These are phyloP conservation scores for Penicillium brasilianum DNA, from an alignment of 2,329 filamentous ascomycete species.

Conservation along the genomic window DNA sequence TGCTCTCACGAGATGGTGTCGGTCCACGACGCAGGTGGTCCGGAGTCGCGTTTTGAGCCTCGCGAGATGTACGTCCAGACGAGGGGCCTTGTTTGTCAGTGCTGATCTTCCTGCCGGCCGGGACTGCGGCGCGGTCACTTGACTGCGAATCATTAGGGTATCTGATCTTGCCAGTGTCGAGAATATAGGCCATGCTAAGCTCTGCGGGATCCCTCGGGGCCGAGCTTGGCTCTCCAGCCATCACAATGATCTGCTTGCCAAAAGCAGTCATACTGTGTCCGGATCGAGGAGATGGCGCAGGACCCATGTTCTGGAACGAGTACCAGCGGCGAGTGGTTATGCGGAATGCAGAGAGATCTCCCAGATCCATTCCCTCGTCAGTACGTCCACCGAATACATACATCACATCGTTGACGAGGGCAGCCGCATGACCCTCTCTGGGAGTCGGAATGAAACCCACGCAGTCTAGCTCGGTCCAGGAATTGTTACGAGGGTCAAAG, in stretches of 20 bases:
- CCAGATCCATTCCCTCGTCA: conserved; percentile 88
- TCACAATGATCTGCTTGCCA: conserved; percentile 87
- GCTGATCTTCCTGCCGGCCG: conserved; percentile 50
- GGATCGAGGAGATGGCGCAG: conserved; percentile 88
- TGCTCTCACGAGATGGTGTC: conserved; percentile 52
- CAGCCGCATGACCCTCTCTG: conserved; percentile 90
- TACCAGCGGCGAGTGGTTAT: conserved; percentile 92
- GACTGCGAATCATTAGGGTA: conserved; percentile 77
- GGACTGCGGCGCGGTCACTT: conserved; percentile 47
- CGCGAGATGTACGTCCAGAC: conserved; percentile 49
- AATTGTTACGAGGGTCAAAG: conserved; percentile 81
- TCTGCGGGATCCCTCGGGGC: conserved; percentile 80
- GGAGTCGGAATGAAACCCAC: conserved; percentile 96
- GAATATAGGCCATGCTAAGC: conserved; percentile 83
- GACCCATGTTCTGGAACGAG: conserved; percentile 99
- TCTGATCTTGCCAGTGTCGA: conserved; percentile 94
- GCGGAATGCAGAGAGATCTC: conserved; percentile 85
- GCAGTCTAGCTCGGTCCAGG: conserved; percentile 88
- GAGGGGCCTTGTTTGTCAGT: conserved; percentile 50
- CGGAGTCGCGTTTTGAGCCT: conserved; percentile 45
- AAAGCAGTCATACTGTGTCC: conserved; percentile 98
- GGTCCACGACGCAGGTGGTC: conserved; percentile 46
- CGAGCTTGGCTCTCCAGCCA: conserved; percentile 93
- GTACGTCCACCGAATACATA: conserved; percentile 97
- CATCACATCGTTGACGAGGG: conserved; percentile 97